Percentiles rank a stretch among this genome's conserved stretches.
phyloP scores from a whole-genome alignment of 2,329 filamentous ascomycete species.

The Colletotrichum paranaense region DNA sequence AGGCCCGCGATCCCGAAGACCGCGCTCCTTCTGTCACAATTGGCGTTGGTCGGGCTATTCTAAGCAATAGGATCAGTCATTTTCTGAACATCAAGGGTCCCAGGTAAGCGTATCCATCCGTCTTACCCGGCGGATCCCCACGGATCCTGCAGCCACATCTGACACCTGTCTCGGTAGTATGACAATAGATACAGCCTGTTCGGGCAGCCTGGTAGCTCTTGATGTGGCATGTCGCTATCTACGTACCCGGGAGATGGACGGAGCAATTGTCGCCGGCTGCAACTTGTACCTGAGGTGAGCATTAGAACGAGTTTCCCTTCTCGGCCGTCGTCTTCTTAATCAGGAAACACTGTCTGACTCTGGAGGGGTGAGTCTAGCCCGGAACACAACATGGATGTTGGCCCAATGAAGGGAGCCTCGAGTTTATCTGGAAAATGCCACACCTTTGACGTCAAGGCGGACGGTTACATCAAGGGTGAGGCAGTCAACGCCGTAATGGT shows the following conservation, averaged over 20 bases:
- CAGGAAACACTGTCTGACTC: no score
- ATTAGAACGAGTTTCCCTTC: no score
- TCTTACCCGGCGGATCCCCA: constrained; percentile 39
- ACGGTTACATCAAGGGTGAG: constrained; percentile 60
- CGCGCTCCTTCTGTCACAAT: constrained; percentile 26
- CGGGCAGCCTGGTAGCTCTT: constrained; percentile 63
- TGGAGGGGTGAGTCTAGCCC: constrained; percentile 29
- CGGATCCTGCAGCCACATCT: constrained; percentile 43
- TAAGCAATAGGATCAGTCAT: constrained; percentile 50
- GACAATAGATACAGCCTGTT: constrained; percentile 70
- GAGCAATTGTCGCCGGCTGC: constrained; percentile 44
- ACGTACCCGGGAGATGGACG: constrained; percentile 37
- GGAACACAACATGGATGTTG: constrained; percentile 37
- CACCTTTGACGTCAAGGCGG: constrained; percentile 43
- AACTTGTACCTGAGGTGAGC: constrained; percentile 44
- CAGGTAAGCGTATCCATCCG: constrained; percentile 38
- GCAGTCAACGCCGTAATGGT: constrained; percentile 54
- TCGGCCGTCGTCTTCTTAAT: no score
- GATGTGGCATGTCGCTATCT: constrained; percentile 56
- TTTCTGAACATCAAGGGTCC: constrained; percentile 47
- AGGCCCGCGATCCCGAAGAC: constrained; percentile 1
- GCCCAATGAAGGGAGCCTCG: not conserved
- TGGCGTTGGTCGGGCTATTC: constrained; percentile 40
- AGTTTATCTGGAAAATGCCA: constrained; percentile 5
- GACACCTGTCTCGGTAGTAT: constrained; percentile 48